phyloP scores from a whole-genome alignment of 768 basidiomycete genomes.

The Amanita pallidorosea region DNA sequence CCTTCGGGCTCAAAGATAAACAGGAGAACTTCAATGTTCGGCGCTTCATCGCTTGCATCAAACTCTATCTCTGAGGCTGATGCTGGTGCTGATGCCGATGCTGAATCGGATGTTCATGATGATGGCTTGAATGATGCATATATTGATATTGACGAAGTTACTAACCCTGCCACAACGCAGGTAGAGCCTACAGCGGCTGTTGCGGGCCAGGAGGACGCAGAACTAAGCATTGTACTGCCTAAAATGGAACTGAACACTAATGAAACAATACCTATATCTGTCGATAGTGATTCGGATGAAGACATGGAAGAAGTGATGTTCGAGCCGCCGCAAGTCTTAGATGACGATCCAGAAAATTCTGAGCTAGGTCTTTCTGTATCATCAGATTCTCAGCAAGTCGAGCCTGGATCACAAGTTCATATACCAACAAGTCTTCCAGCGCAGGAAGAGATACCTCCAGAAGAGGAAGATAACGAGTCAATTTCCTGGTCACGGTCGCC shows the following conservation, averaged over 20 bases:
- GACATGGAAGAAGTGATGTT: constrained; percentile 8
- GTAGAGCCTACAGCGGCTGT: background rate
- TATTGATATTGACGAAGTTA: background rate
- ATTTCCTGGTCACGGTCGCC: constrained; percentile 25
- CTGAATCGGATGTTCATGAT: background rate
- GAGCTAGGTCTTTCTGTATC: background rate
- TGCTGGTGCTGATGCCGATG: background rate
- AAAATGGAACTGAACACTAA: background rate
- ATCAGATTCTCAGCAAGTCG: background rate
- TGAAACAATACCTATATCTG: background rate
- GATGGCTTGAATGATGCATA: constrained; percentile 1
- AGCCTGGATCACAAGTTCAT: background rate
- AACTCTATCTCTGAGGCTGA: background rate
- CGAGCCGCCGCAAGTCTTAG: background rate
- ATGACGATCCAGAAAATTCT: background rate
- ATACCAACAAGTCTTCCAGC: background rate
- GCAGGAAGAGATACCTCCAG: background rate
- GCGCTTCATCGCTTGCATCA: background rate
- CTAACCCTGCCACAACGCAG: background rate
- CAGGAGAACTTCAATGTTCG: constrained; percentile 6
- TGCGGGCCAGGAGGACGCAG: background rate
- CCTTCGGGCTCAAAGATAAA: background rate
- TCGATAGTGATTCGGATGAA: constrained; percentile 4
- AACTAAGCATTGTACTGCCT: background rate
- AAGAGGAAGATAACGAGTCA: constrained; percentile 6